Conservation (phyloP, 2,329 filamentous ascomycete genomes). For the Penicillium aurantiogriseum region DNA sequence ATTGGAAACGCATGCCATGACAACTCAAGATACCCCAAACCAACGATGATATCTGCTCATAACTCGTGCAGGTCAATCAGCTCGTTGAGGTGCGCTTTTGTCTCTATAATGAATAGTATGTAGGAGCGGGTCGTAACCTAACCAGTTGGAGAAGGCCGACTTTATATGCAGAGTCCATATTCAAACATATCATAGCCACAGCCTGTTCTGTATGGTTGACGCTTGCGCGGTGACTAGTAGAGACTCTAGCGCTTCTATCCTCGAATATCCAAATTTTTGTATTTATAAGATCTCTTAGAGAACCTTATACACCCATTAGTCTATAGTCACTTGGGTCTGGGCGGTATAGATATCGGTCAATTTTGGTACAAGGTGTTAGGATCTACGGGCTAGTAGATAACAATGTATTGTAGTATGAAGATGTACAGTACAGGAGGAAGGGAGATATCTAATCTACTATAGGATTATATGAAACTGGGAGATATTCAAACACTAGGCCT, state of each 20-base stretch:
- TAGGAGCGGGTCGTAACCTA: background rate
- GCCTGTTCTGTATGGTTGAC: background rate
- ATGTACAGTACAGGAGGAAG: too few species aligned
- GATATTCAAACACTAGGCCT: too few species aligned
- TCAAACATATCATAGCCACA: background rate
- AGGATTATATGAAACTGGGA: too few species aligned
- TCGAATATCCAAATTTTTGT: background rate
- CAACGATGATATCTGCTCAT: background rate
- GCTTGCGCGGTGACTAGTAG: background rate
- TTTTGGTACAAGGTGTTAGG: too few species aligned
- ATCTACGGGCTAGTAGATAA: too few species aligned
- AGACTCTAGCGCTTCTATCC: background rate
- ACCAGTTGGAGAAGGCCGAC: background rate
- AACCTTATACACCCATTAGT: background rate
- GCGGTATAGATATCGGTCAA: background rate
- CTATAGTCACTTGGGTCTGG: background rate
- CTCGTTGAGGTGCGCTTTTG: background rate
- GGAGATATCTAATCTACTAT: too few species aligned
- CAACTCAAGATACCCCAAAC: background rate
- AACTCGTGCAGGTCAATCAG: background rate
- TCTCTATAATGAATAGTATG: background rate
- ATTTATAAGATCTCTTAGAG: background rate
- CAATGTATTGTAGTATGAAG: too few species aligned
- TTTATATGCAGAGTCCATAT: background rate
- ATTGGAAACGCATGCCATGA: background rate